A percentile compares a stretch with the other conserved stretches of the same genome.
These are phyloP conservation scores for Phytopythium delawarense DNA, from an alignment of 352 stramenopile genomes.

Conservation along the genomic window DNA sequence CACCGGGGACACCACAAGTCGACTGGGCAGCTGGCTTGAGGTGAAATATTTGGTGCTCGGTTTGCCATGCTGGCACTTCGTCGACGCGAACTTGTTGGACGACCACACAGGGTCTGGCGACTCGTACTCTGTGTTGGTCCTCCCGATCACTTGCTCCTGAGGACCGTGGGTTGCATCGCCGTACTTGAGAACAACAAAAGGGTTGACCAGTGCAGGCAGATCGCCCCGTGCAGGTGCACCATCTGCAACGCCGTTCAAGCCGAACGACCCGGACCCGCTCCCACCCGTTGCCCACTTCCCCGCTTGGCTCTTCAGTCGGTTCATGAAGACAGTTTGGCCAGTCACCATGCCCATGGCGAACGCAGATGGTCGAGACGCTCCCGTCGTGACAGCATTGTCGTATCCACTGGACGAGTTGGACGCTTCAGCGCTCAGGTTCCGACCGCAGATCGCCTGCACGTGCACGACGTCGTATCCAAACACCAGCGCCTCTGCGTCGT, in stretches of 20 bases:
- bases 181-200: slow-evolving; percentile 75
- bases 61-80: slow-evolving; percentile 64
- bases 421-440: slow-evolving; percentile 31
- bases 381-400: slow-evolving; percentile 18
- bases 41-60: slow-evolving; percentile 59
- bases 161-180: slow-evolving; percentile 44
- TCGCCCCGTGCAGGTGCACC: slow-evolving; percentile 1
- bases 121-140: slow-evolving; percentile 87
- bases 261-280: slow-evolving; percentile 17
- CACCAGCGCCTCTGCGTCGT: slow-evolving; percentile 71
- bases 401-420: slow-evolving; percentile 6
- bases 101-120: slow-evolving; percentile 63
- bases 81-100: slow-evolving; percentile 47
- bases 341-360: slow-evolving; percentile 46
- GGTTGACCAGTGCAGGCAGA: slow-evolving; percentile 27
- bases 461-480: slow-evolving; percentile 80
- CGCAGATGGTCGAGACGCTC: slow-evolving; percentile 31
- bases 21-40: slow-evolving; percentile 47
- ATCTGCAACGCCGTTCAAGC: slow-evolving; percentile 18
- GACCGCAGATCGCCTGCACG: slow-evolving; percentile 59
- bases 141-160: slow-evolving; percentile 60
- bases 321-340: slow-evolving; percentile 52
- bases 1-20: slow-evolving; percentile 53
- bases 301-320: slow-evolving; percentile 56
- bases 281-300: slow-evolving; percentile 46